A percentile compares a stretch with the other conserved stretches of the same genome.
These are phyloP conservation scores for Malus hybrid DNA, from an alignment of 331 rosid species.

Conservation along the genomic window DNA sequence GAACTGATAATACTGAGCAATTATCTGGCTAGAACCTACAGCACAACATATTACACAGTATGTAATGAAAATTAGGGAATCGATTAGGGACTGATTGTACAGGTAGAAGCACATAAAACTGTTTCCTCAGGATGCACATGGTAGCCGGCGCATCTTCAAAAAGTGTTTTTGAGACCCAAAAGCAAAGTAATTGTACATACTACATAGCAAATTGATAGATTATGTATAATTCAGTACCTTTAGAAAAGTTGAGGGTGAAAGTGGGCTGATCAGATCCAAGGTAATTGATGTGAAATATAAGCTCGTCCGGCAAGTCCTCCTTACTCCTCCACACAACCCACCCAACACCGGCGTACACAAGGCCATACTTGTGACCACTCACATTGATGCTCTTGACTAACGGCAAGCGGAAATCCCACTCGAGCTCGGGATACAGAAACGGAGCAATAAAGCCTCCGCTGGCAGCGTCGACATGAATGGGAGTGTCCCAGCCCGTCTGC, in stretches of 20 bases:
- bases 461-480: constrained; percentile 90
- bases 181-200: not conserved
- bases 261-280: constrained; percentile 98
- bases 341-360: constrained; percentile 88
- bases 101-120: too few relatives aligned
- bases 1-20: constrained; percentile 85
- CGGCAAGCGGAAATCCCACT: constrained; percentile 87
- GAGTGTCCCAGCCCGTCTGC: constrained; percentile 79
- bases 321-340: constrained; percentile 92
- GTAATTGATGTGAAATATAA: constrained; percentile 82
- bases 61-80: not conserved
- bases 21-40: constrained; percentile 87
- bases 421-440: constrained; percentile 59
- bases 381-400: constrained; percentile 86
- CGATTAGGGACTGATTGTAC: not conserved
- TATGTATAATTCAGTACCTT: constrained; percentile 38
- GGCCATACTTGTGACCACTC: constrained; percentile 95
- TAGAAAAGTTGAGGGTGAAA: constrained; percentile 93
- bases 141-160: not conserved
- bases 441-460: constrained; percentile 95
- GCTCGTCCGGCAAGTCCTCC: constrained; percentile 81
- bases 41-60: not conserved
- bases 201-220: not conserved
- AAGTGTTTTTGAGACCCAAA: not conserved
- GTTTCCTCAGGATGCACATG: not conserved